These are phyloP conservation scores for Cyamopsis tetragonoloba DNA, from an alignment of 306 rosid genomes.

Conservation along the genomic window DNA sequence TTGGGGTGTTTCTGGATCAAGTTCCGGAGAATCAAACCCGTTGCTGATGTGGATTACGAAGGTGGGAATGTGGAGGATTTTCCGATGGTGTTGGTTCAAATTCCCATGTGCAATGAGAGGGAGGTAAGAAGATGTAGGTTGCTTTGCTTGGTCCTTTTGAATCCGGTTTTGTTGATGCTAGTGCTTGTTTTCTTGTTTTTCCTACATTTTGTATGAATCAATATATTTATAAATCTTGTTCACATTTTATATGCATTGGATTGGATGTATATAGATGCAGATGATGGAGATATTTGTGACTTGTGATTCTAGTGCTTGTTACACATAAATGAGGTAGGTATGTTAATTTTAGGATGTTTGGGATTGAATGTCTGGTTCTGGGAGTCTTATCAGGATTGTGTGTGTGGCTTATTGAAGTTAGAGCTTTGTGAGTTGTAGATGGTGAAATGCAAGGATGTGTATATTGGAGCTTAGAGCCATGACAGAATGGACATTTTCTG, in stretches of 20 bases:
- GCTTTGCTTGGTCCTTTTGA: conserved; percentile 38
- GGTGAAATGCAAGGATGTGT: not conserved
- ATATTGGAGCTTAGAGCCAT: not conserved
- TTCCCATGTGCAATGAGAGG: conserved; percentile 99
- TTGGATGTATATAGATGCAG: too few species aligned
- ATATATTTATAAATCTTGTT: not conserved
- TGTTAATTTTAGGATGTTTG: not conserved
- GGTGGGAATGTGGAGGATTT: conserved; percentile 50
- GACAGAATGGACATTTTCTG: not conserved
- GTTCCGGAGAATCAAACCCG: conserved; percentile 65
- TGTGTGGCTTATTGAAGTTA: conserved; percentile 10
- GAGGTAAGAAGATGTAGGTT: conserved; percentile 98
- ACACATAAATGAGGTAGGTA: not conserved
- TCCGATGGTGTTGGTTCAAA: conserved; percentile 92
- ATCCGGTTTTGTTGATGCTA: conserved; percentile 11
- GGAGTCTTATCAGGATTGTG: not conserved
- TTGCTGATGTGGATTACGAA: conserved; percentile 57
- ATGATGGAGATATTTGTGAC: not conserved
- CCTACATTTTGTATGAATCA: too few species aligned
- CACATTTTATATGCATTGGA: too few species aligned
- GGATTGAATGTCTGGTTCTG: not conserved
- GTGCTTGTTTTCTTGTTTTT: not conserved
- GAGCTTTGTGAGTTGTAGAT: not conserved
- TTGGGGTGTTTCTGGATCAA: conserved; percentile 95
- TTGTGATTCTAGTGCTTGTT: too few species aligned